Conservation (phyloP, 73 alveolate species). For the Symbiodinium pilosum region DNA sequence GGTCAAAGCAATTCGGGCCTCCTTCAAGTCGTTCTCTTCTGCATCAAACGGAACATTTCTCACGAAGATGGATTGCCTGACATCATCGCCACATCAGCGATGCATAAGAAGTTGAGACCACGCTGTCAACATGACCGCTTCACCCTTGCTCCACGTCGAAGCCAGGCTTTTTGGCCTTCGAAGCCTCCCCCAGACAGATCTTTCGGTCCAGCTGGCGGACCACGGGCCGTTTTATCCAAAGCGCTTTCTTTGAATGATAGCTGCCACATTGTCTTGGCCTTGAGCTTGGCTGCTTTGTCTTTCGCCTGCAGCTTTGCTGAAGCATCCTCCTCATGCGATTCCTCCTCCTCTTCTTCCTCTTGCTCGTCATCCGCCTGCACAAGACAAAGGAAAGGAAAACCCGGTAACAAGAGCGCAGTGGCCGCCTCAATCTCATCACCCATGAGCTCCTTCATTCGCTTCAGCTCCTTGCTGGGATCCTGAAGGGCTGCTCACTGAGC, state of each 20-base stretch:
- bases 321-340: neutral
- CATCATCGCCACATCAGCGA: neutral
- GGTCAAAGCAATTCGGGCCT: neutral
- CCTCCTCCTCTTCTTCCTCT: constrained; percentile 55
- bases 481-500: neutral
- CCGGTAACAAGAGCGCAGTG: neutral
- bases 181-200: neutral
- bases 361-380: neutral
- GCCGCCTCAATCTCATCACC: constrained; percentile 63
- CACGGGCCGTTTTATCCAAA: too few species aligned
- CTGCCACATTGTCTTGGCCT: constrained; percentile 8
- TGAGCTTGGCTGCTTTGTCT: neutral
- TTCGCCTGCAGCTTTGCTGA: neutral
- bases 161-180: constrained; percentile 39
- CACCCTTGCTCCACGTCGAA: constrained; percentile 59
- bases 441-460: constrained; percentile 70
- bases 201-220: too few species aligned
- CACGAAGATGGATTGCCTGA: constrained; percentile 63
- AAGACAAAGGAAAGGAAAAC: neutral
- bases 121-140: neutral
- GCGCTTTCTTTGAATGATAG: too few species aligned
- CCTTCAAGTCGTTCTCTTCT: constrained; percentile 31
- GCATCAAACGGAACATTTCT: constrained; percentile 77
- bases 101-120: neutral
- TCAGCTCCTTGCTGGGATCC: constrained; percentile 50